Evolutionary conservation across 2,329 filamentous ascomycete species (phyloP).

Genomic region (Ceratocystis lukuohia): DNA sequence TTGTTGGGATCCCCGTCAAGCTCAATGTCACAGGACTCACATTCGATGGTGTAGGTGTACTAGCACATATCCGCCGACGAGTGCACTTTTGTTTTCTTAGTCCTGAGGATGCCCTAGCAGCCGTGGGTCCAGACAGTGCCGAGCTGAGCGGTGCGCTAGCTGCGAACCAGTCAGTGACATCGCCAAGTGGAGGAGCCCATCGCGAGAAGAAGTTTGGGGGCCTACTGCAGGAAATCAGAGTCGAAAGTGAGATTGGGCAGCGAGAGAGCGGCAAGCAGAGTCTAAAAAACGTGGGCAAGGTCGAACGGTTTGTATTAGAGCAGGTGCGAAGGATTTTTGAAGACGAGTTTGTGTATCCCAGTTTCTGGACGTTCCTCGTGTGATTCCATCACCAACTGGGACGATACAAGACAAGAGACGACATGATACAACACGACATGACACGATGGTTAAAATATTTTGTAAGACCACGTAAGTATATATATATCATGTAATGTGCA

Average conservation of each 20-base stretch:
- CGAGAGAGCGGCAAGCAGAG: slow-evolving; percentile 86
- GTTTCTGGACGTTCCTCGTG: slow-evolving; percentile 94
- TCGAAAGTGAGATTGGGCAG: slow-evolving; percentile 95
- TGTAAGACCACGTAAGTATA: slow-evolving; percentile 10
- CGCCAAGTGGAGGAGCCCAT: slow-evolving; percentile 12
- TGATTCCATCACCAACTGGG: slow-evolving; percentile 28
- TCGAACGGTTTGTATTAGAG: slow-evolving; percentile 92
- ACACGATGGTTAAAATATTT: not conserved
- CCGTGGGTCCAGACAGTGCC: slow-evolving; percentile 40
- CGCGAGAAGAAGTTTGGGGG: slow-evolving; percentile 44
- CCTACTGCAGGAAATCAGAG: slow-evolving; percentile 78
- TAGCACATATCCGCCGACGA: slow-evolving; percentile 78
- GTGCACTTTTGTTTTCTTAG: slow-evolving; percentile 92
- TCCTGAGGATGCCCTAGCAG: slow-evolving; percentile 73
- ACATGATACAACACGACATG: not conserved
- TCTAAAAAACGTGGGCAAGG: slow-evolving; percentile 95
- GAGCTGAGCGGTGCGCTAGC: slow-evolving; percentile 23
- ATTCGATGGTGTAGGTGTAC: slow-evolving; percentile 86
- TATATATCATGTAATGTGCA: not conserved
- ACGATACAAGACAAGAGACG: not conserved
- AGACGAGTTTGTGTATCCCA: slow-evolving; percentile 96
- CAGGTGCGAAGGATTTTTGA: slow-evolving; percentile 96
- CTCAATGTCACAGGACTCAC: slow-evolving; percentile 88
- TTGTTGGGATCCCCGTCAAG: slow-evolving; percentile 87
- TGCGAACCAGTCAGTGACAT: not conserved